Evolutionary conservation across 495 filamentous ascomycete species (phyloP), one percentile per base, ranked within the genome.

Genomic region (Lentithecium fluviatile): DNA sequence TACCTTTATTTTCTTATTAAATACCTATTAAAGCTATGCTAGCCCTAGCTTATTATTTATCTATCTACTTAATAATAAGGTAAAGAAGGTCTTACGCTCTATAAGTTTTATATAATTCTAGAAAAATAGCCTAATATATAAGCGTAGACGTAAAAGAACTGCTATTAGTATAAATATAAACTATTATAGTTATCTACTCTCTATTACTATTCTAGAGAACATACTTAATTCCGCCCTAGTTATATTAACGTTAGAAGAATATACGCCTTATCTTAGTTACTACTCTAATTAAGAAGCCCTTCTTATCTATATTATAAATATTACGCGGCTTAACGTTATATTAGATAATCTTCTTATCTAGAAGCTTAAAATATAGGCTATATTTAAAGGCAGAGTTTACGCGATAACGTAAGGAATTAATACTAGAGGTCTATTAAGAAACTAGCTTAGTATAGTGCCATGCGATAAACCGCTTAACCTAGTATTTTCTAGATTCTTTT

Each of bases 261-360:
- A 54, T 13, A 11, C 20, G 6, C 32, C 40, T 54, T 40, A 54
- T 54, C 23, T 40, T 54, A 13, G 4, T 13, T 6, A 54, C 10
- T 12, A 37, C 13, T 11, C 32, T 40, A 54, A 54, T 54, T 5
- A 54, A 21, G 23, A 54, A 54, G 15, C 51, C 51, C 23, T 54
- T 54, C 32, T 54, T 40, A 54, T 54, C 32, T 40, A 54, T 54
- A 40, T 54, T 54, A 40, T 54, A 54, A 7, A 34, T 54, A 40
- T 54, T n/a, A 15, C 40, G 12, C 5, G 20, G 51, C 17, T 34
- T 13, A 23, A 54, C 23, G 23, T 40, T 40, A 40, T 54, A 54
- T 32, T 54, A 4, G 5, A 7, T 40, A 17, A 54, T 36, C 32
- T 37, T 54, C n/a, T 20, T 54, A 12, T 5, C 15, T 23, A 54